phyloP scores from a whole-genome alignment of 345 rosid species.

The Gossypium raimondii region DNA sequence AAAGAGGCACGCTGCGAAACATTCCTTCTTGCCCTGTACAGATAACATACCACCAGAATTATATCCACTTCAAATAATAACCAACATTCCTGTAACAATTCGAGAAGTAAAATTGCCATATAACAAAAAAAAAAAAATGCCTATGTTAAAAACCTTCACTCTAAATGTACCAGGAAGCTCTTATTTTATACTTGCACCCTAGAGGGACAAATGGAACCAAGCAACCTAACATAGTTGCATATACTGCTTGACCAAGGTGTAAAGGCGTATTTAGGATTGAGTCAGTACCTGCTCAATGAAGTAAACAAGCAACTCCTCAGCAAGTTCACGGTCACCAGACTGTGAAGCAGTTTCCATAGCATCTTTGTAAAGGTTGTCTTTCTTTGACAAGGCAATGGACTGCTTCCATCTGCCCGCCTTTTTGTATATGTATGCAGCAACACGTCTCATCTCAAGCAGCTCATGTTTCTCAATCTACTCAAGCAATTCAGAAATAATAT shows the following conservation, averaged over 20 bases:
- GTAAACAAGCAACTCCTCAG: conserved; percentile 90
- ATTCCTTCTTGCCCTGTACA: conserved; percentile 82
- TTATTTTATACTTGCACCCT: background rate
- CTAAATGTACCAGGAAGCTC: background rate
- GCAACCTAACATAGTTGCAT: background rate
- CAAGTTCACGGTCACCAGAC: conserved; percentile 94
- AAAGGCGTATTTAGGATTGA: background rate
- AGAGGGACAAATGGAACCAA: background rate
- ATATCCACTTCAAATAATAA: background rate
- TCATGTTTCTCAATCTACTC: conserved; percentile 95
- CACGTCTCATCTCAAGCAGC: conserved; percentile 98
- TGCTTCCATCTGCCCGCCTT: conserved; percentile 99
- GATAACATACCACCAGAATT: conserved; percentile 4
- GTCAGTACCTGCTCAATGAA: conserved; percentile 79
- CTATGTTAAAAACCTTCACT: background rate
- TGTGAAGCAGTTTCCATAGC: conserved; percentile 99
- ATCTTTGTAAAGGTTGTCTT: conserved; percentile 83
- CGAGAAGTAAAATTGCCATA: background rate
- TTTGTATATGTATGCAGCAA: conserved; percentile 95
- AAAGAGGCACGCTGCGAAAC: conserved; percentile 90
- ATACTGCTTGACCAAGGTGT: background rate
- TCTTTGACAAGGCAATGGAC: conserved; percentile 94
- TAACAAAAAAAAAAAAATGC: background rate
- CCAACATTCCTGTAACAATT: background rate
- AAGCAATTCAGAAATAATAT: conserved; percentile 15